phyloP scores from a whole-genome alignment of 768 basidiomycete species.

The Peribolospora kevripleyi region DNA sequence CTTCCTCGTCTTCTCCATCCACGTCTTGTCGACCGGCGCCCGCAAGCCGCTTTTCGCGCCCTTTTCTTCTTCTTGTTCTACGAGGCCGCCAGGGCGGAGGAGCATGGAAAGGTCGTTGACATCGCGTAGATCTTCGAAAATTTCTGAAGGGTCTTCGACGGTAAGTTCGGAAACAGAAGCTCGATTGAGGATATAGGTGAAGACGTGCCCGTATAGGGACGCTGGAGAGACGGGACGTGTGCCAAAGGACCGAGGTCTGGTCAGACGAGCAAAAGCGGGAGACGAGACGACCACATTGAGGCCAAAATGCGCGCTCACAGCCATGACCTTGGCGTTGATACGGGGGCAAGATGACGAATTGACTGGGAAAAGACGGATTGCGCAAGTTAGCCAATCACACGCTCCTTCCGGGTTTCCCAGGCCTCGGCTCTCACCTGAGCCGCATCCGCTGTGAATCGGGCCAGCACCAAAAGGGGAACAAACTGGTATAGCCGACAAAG shows the following conservation, averaged over 20 bases:
- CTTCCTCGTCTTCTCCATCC: constrained; percentile 55
- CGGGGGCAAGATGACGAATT: constrained; percentile 79
- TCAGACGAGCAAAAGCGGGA: background rate
- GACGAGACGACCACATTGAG: background rate
- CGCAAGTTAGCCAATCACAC: background rate
- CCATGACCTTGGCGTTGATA: constrained; percentile 79
- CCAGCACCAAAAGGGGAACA: constrained; percentile 89
- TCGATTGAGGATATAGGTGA: constrained; percentile 42
- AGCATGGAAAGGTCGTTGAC: constrained; percentile 69
- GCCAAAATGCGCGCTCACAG: constrained; percentile 30
- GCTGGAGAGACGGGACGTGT: constrained; percentile 26
- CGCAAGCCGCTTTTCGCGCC: constrained; percentile 32
- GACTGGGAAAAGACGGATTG: constrained; percentile 27
- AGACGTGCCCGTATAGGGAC: constrained; percentile 64
- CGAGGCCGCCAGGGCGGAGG: constrained; percentile 36
- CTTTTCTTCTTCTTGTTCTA: constrained; percentile 34
- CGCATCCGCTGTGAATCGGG: constrained; percentile 72
- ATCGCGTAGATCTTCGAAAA: constrained; percentile 88
- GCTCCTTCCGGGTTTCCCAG: too few species aligned
- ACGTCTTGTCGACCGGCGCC: constrained; percentile 48
- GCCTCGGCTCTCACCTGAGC: constrained; percentile 35
- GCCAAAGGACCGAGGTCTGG: background rate
- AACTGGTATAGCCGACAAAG: constrained; percentile 77
- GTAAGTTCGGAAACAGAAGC: constrained; percentile 67
- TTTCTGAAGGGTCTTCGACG: constrained; percentile 93